Percentiles rank a stretch among this genome's conserved stretches.
phyloP scores from a whole-genome alignment of 352 stramenopile genomes.

The Globisporangium lucens region DNA sequence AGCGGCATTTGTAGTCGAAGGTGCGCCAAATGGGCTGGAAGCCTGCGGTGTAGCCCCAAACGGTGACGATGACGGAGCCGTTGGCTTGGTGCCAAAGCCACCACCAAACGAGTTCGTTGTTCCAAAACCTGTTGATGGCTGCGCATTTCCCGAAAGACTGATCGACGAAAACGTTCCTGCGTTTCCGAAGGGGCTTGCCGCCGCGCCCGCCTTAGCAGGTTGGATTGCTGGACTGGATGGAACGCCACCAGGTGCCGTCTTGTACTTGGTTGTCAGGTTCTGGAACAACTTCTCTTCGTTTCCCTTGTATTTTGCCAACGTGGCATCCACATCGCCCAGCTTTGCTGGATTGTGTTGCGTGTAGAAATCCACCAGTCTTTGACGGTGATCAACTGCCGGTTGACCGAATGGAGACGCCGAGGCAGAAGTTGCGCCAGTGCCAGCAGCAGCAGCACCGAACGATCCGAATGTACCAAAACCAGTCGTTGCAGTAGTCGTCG shows the following conservation, averaged over 20 bases:
- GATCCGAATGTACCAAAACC: slow-evolving; percentile 20
- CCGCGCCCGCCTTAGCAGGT: slow-evolving; percentile 31
- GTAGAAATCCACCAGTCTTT: slow-evolving; percentile 89
- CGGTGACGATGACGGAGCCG: slow-evolving; percentile 29
- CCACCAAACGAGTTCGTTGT: slow-evolving; percentile 25
- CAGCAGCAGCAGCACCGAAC: slow-evolving; percentile 1
- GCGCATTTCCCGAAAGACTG: slow-evolving; percentile 17
- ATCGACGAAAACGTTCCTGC: slow-evolving; percentile 41
- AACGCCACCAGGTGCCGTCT: slow-evolving; percentile 22
- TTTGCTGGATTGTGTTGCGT: slow-evolving; percentile 90
- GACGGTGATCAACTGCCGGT: slow-evolving; percentile 46
- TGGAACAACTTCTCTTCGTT: slow-evolving; percentile 79
- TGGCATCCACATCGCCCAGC: slow-evolving; percentile 82
- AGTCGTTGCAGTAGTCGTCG: slow-evolving; percentile 10
- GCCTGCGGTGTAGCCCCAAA: slow-evolving; percentile 36
- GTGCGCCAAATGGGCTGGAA: slow-evolving; percentile 22
- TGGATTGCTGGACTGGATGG: slow-evolving; percentile 40
- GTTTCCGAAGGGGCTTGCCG: slow-evolving; percentile 67
- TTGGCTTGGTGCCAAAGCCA: slow-evolving; percentile 40
- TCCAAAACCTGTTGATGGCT: slow-evolving; percentile 33
- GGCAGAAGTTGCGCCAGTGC: slow-evolving; percentile 16
- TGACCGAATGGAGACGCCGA: slow-evolving; percentile 37
- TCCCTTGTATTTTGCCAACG: slow-evolving; percentile 88
- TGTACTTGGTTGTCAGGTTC: slow-evolving; percentile 74
- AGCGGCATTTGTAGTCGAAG: neutral